Conservation (phyloP, 495 filamentous ascomycete genomes). For the Trichoderma asperelloides region DNA sequence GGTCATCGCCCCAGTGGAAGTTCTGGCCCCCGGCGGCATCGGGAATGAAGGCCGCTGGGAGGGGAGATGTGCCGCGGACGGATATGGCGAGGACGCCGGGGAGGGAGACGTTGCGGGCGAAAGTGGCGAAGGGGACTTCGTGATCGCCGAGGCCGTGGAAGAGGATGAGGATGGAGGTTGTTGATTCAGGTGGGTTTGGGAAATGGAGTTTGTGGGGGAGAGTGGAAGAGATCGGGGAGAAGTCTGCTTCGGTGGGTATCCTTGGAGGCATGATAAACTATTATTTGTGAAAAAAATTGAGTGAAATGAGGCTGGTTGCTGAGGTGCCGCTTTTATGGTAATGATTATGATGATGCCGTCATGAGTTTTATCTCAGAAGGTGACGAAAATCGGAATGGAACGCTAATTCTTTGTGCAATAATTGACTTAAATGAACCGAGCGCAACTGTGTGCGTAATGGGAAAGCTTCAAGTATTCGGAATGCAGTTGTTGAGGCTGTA, state of each 20-base stretch:
- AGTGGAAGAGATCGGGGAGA: conserved; percentile 20
- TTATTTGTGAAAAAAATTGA: background rate
- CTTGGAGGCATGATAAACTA: conserved; percentile 23
- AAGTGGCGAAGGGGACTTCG: conserved; percentile 55
- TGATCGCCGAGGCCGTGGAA: conserved; percentile 88
- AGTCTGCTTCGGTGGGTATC: conserved; percentile 30
- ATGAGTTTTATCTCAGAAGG: background rate
- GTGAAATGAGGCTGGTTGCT: background rate
- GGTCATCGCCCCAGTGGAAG: conserved; percentile 92
- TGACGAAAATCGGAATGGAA: too few relatives aligned
- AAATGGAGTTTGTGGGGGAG: conserved; percentile 24
- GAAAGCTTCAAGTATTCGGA: too few relatives aligned
- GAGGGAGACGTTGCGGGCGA: conserved; percentile 64
- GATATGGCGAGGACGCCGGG: conserved; percentile 74
- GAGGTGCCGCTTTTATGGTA: background rate
- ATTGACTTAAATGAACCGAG: too few relatives aligned
- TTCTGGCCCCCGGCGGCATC: conserved; percentile 15
- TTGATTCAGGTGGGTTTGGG: conserved; percentile 33
- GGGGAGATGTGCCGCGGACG: conserved; percentile 59
- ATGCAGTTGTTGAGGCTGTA: background rate
- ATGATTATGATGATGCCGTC: background rate
- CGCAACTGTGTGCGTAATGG: too few relatives aligned
- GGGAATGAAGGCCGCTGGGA: conserved; percentile 59
- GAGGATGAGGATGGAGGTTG: conserved; percentile 72
- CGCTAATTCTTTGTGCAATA: too few relatives aligned